Conservation (phyloP, 2,329 filamentous ascomycete genomes). For the Purpureocillium lavendulum region DNA sequence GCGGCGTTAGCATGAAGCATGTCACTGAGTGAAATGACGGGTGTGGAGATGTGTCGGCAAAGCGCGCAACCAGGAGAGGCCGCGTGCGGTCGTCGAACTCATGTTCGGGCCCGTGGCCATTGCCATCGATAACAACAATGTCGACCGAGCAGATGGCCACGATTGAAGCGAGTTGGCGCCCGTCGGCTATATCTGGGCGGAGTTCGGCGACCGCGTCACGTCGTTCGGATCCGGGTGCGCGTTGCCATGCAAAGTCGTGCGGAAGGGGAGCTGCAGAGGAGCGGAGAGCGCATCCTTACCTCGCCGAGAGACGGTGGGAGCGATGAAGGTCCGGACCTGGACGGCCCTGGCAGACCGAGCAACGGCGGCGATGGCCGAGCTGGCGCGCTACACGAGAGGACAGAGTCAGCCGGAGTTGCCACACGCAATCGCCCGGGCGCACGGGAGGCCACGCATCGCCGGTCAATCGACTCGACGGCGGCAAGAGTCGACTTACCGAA, state of each 20-base stretch:
- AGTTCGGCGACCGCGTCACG: constrained; percentile 2
- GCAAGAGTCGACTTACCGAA: constrained; percentile 36
- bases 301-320: constrained; percentile 52
- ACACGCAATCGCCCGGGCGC: background rate
- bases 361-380: constrained; percentile 39
- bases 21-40: background rate
- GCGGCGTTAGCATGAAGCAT: constrained; percentile 15
- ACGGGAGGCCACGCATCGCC: too few relatives aligned
- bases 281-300: constrained; percentile 34
- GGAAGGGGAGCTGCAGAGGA: background rate
- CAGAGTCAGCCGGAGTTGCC: constrained; percentile 5
- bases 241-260: too few relatives aligned
- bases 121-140: too few relatives aligned
- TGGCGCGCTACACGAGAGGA: constrained; percentile 35
- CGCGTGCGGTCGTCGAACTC: background rate
- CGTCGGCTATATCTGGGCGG: background rate
- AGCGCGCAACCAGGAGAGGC: too few relatives aligned
- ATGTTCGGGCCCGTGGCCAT: background rate
- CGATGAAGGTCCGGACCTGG: constrained; percentile 49
- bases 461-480: background rate
- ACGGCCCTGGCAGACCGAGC: constrained; percentile 35
- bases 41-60: too few relatives aligned
- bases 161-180: too few relatives aligned
- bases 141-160: too few relatives aligned
- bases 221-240: too few relatives aligned